Conservation (phyloP, 2,329 filamentous ascomycete genomes). For the Colletotrichum sp. region DNA sequence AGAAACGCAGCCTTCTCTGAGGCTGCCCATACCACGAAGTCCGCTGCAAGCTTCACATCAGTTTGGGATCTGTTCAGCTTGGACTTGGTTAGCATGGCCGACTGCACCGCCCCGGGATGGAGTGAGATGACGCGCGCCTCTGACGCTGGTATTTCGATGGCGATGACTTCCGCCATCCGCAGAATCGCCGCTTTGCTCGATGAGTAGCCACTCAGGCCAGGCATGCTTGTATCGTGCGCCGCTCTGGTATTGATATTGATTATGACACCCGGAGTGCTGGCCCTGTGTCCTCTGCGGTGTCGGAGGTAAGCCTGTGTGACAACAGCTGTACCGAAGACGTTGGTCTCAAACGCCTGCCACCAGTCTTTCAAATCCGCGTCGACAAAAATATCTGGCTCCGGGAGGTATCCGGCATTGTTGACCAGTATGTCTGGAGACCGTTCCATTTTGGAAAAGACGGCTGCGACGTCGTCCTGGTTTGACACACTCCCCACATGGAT, state of each 20-base stretch:
- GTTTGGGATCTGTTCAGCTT: neutral
- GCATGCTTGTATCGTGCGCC: neutral
- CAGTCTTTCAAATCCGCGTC: neutral
- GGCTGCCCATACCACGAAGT: constrained; percentile 32
- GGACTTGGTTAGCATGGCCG: neutral
- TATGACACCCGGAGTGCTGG: neutral
- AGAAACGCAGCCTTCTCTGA: constrained; percentile 35
- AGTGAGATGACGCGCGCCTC: neutral
- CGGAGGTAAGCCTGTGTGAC: neutral
- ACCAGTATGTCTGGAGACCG: neutral
- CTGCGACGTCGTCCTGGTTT: neutral
- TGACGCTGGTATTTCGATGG: constrained; percentile 51
- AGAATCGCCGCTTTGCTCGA: constrained; percentile 76
- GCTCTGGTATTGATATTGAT: constrained; percentile 6
- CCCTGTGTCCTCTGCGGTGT: neutral
- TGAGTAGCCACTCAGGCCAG: constrained; percentile 70
- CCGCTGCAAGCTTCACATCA: constrained; percentile 28
- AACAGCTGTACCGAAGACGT: neutral
- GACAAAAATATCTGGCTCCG: neutral
- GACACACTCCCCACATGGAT: neutral
- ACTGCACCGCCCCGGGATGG: neutral
- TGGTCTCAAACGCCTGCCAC: constrained; percentile 10
- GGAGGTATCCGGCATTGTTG: neutral
- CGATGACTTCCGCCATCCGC: constrained; percentile 73
- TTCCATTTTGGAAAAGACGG: neutral